Base-by-base conservation (phyloP, 208 protist species). In the Wallacemonas collosoma region DNA sequence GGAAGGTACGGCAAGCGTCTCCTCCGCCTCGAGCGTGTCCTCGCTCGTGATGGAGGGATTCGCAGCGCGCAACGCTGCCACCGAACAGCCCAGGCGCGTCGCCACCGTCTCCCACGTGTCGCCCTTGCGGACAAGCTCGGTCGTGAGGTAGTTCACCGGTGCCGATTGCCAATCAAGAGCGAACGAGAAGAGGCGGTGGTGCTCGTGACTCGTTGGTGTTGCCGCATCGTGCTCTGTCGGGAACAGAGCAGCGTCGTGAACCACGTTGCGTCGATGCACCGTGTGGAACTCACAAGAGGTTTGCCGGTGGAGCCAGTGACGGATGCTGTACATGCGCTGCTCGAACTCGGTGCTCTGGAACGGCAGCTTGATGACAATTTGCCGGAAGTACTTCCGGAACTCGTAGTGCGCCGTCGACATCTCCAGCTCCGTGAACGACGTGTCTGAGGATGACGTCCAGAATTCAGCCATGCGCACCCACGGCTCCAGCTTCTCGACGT, bases 321-420 rank as follows among this genome's bases (percentile, higher is more conserved):
- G 84, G 44, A 95, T 93, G 67, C 85, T 83, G 70, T 97, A 94
- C 68, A 97, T 86, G 36, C 93, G 88, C 77, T 95, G 87, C 76
- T 97, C 93, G 75, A 97, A 93, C 77, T 95, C 88, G 11, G 88
- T 93, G 66, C 90, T 94, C 61, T 93, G 88, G 68, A 97, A 97
- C 3, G 93, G 93, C 71, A 97, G 68, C 67, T 94, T 95, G 15
- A 94, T 82, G 11, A 95, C 82, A 45, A 97, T 85, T 6, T 92
- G 83, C 48, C 90, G 90, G 72, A 95, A 97, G 71, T 87, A 93
- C 79, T 94, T 94, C 67, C 93, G 79, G 71, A 95, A 97, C 71
- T 97, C 90, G 78, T 94, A 95, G 73, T 95, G 87, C 17, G 88
- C 79, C n/a, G 93, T 95, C 1, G 90, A 94, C 89, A 94, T 95